phyloP scores from a whole-genome alignment of 192 early-diverging fungal genomes.

The Jimgerdemannia lactiflua region DNA sequence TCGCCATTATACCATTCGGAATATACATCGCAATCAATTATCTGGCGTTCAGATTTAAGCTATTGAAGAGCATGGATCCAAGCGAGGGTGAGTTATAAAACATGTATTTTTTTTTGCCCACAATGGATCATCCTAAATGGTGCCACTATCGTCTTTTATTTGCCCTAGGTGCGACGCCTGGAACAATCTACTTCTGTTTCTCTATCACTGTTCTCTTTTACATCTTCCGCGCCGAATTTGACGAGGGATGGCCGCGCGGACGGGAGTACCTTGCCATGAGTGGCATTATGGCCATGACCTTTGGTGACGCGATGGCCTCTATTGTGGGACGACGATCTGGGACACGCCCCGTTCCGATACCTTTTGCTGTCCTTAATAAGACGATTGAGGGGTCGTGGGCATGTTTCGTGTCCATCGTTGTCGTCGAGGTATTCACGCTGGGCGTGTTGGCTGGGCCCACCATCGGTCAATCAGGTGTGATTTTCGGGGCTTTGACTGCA shows the following conservation, averaged over 20 bases:
- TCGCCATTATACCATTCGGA: slow-evolving; percentile 9
- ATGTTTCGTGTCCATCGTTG: slow-evolving; percentile 13
- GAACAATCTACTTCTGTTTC: slow-evolving; percentile 26
- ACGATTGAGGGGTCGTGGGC: slow-evolving; percentile 24
- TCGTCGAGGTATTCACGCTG: slow-evolving; percentile 8
- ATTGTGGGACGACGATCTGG: slow-evolving; percentile 18
- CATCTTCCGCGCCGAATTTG: neutral
- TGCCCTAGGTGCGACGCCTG: slow-evolving; percentile 10
- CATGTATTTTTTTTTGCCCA: neutral
- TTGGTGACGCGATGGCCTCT: slow-evolving; percentile 23
- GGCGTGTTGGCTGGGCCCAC: slow-evolving; percentile 4
- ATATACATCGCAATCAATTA: slow-evolving; percentile 7
- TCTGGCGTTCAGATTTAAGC: neutral
- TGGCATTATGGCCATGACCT: slow-evolving; percentile 28
- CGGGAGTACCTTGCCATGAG: slow-evolving; percentile 3
- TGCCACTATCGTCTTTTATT: neutral
- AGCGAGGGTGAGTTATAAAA: slow-evolving; percentile 2
- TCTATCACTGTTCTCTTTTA: slow-evolving; percentile 12
- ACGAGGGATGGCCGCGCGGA: slow-evolving; percentile 1
- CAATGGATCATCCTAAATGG: neutral
- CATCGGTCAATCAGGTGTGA: neutral
- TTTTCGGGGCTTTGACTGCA: slow-evolving; percentile 11
- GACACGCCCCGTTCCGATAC: neutral
- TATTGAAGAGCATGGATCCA: slow-evolving; percentile 17
- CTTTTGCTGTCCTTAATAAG: neutral